Evolutionary conservation across 768 basidiomycete genomes (phyloP).

Genomic region (Psilocybe cubensis): DNA sequence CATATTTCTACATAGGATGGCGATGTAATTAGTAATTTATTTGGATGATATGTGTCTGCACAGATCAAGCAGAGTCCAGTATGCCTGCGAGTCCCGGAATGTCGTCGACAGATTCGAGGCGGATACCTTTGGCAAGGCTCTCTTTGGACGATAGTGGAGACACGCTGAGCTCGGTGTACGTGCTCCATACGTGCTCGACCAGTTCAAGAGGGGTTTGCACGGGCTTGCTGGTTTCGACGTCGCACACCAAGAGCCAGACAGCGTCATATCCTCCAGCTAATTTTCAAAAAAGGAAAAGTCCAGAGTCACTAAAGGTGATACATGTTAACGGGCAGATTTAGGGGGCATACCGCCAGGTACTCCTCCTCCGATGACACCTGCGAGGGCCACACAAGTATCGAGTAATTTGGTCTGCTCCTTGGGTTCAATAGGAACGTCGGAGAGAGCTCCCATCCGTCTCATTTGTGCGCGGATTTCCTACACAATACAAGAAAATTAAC

Average conservation of each 20-base stretch:
- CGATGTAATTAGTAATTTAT: conserved; percentile 23
- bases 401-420: conserved; percentile 83
- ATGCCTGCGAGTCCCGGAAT: conserved; percentile 58
- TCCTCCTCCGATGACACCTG: conserved; percentile 92
- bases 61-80: background rate
- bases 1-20: conserved; percentile 20
- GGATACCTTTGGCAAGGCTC: conserved; percentile 67
- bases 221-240: conserved; percentile 49
- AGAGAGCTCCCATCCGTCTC: conserved; percentile 79
- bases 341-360: conserved; percentile 86
- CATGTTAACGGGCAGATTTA: background rate
- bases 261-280: conserved; percentile 97
- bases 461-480: conserved; percentile 81
- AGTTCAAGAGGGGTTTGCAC: conserved; percentile 56
- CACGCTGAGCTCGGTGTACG: conserved; percentile 63
- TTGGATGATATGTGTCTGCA: background rate
- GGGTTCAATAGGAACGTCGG: conserved; percentile 90
- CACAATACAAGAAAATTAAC: background rate
- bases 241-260: conserved; percentile 88
- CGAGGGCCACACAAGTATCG: conserved; percentile 72
- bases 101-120: conserved; percentile 60
- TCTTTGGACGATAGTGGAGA: conserved; percentile 75
- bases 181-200: conserved; percentile 71
- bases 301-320: background rate
- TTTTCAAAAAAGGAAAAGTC: conserved; percentile 2